Conservation (phyloP, 2,329 filamentous ascomycete species). For the Alternaria sp. region DNA sequence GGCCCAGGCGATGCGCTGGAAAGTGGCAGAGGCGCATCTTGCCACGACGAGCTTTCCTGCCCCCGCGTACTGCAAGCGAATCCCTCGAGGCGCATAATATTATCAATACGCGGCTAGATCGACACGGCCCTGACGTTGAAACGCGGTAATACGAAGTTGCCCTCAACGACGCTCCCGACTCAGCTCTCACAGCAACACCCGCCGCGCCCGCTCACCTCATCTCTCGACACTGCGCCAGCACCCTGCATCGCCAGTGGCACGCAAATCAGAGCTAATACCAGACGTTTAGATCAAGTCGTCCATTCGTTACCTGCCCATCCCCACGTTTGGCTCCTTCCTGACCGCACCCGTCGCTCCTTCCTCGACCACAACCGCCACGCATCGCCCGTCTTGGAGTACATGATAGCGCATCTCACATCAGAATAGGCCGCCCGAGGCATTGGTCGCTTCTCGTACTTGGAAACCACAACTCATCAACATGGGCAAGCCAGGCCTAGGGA, state of each 20-base stretch:
- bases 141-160: slow-evolving; percentile 14
- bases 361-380: slow-evolving; percentile 8
- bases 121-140: slow-evolving; percentile 12
- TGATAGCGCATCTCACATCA: slow-evolving; percentile 19
- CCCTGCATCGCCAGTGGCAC: background rate
- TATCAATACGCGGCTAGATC: slow-evolving; percentile 1
- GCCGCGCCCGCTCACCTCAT: slow-evolving; percentile 5
- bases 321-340: background rate
- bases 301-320: slow-evolving; percentile 5
- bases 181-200: slow-evolving; percentile 7
- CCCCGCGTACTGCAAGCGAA: background rate
- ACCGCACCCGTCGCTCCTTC: slow-evolving; percentile 2
- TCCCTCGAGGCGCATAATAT: background rate
- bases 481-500: slow-evolving; percentile 41
- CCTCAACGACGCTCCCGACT: background rate
- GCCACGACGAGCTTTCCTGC: slow-evolving; percentile 7
- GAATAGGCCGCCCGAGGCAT: slow-evolving; percentile 28
- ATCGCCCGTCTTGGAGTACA: slow-evolving; percentile 16
- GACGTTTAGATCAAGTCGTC: slow-evolving; percentile 7
- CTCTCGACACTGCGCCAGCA: slow-evolving; percentile 3
- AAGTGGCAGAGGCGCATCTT: background rate
- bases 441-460: slow-evolving; percentile 14
- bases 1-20: slow-evolving; percentile 5
- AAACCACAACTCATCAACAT: slow-evolving; percentile 19
- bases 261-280: slow-evolving; percentile 6